A percentile compares a stretch with the other conserved stretches of the same genome.
phyloP scores from a whole-genome alignment of 225 moss, liverwort and hornwort genomes.

The Bryum argenteum region DNA sequence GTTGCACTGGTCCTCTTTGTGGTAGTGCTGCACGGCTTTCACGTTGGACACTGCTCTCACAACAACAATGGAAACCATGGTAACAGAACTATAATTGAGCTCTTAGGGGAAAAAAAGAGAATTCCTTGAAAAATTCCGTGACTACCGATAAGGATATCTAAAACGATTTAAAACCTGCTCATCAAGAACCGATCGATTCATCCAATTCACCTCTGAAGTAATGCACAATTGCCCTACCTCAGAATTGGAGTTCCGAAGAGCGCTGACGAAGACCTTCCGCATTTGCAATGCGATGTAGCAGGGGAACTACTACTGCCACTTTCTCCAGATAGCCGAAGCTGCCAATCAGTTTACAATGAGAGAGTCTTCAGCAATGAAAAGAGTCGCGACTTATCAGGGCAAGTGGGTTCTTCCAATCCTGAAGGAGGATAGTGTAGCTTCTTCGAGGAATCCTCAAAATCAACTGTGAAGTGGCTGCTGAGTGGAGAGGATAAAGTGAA shows the following conservation, averaged over 20 bases:
- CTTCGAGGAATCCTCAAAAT: not conserved
- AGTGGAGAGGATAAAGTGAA: slow-evolving; percentile 14
- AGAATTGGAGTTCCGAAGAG: slow-evolving; percentile 44
- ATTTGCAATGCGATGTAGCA: slow-evolving; percentile 38
- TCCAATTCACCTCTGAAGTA: not conserved
- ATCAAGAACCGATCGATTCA: not conserved
- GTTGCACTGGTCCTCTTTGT: slow-evolving; percentile 48
- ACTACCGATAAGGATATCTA: too few species aligned
- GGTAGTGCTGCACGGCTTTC: slow-evolving; percentile 23
- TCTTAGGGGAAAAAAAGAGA: too few species aligned
- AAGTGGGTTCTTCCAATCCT: not conserved
- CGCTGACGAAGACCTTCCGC: slow-evolving; percentile 45
- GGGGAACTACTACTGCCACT: slow-evolving; percentile 23
- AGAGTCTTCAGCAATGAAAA: not conserved
- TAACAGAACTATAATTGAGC: not conserved
- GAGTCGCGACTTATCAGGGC: not conserved
- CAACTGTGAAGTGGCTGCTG: not conserved
- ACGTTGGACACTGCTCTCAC: slow-evolving; percentile 35
- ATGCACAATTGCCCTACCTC: slow-evolving; percentile 29
- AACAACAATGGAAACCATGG: slow-evolving; percentile 14
- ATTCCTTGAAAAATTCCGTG: too few species aligned
- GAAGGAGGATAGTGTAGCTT: not conserved
- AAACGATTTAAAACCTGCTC: not conserved
- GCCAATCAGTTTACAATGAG: slow-evolving; percentile 22
- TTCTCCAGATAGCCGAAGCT: slow-evolving; percentile 38